Conservation (phyloP, 768 basidiomycete genomes). For the Calocybe cyanea region DNA sequence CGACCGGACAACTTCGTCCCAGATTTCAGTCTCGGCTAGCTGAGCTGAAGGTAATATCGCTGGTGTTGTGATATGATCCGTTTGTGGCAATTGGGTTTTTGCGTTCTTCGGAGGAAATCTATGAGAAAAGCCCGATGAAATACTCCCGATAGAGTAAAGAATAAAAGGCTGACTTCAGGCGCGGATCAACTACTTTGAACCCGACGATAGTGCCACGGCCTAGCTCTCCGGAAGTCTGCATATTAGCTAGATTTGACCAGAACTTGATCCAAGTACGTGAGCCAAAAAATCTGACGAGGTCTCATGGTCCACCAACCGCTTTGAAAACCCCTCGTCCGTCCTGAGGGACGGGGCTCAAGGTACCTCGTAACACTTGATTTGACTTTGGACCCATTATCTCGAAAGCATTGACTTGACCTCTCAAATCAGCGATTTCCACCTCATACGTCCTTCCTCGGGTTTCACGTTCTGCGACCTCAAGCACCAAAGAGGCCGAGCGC, state of each 20-base stretch:
- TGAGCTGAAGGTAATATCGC: constrained; percentile 50
- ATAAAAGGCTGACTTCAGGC: constrained; percentile 59
- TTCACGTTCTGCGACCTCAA: constrained; percentile 31
- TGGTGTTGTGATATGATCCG: constrained; percentile 22
- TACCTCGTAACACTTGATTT: constrained; percentile 68
- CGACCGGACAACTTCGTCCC: constrained; percentile 58
- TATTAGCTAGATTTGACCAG: constrained; percentile 57
- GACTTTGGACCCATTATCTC: constrained; percentile 89
- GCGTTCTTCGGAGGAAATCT: constrained; percentile 87
- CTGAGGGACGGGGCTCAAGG: constrained; percentile 44
- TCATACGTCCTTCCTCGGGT: constrained; percentile 25
- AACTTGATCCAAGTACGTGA: constrained; percentile 38
- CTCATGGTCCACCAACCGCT: constrained; percentile 37
- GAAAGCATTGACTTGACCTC: constrained; percentile 71
- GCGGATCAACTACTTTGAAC: constrained; percentile 79
- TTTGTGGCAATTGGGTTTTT: constrained; percentile 32
- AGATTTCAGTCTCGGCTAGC: constrained; percentile 67
- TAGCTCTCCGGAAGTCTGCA: constrained; percentile 64
- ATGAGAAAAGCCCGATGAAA: background rate
- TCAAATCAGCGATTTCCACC: constrained; percentile 68
- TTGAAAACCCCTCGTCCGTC: constrained; percentile 54
- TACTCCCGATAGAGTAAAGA: background rate
- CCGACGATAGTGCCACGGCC: constrained; percentile 78
- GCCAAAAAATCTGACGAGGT: background rate
- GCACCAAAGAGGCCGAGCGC: constrained; percentile 43